Evolutionary conservation across 345 rosid species (phyloP), one percentile per base, ranked within the genome.

Genomic region (Punica granatum): DNA sequence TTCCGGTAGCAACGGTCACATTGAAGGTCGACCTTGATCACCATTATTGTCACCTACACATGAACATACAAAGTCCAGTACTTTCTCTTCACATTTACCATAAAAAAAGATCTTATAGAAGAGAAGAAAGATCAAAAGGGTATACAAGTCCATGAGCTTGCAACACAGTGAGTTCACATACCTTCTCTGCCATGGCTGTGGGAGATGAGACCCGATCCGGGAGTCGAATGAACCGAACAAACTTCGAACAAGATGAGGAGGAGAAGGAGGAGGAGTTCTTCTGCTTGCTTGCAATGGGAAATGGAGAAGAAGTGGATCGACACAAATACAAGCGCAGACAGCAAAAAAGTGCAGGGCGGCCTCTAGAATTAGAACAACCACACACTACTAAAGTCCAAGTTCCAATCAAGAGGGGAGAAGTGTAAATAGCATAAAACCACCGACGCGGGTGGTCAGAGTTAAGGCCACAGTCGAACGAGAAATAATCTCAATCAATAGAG

Each of bases 1-100:
- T 81, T 78, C 75, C 10, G 69, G 66, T 25, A 41, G 77, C 85
- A 81, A 69, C 78, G 80, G 31, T 67, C 3, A 64, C 85, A 81
- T 4, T 26, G 42, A 43, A 81, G 85, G 16, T 78, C 79, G 6
- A 76, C 82, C 63, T 65, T 70, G 4, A 81, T 72, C 65, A 61
- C 76, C 82, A 76, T 74, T 28, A 0, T 6, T 42, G 78, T 74
- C 31, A 61, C 78, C 85, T 81, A 46, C 44, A 65, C 16, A 26
- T 63, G 21, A 35, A 23, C 28, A 23, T 25, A 21, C 3, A 18
- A 19, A 16, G 4, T 7, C 4, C 23, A 46, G 1, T 13, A 37
- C 12, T 37, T 37, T 4, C 42, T 37, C 0, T 8, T 37, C 42
- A 37, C 7, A 37, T 4, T 37, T 13, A 37, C 42, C 42, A 5